These are phyloP conservation scores for Choiromyces venosus DNA, from an alignment of 495 filamentous ascomycete genomes.

Conservation along the genomic window DNA sequence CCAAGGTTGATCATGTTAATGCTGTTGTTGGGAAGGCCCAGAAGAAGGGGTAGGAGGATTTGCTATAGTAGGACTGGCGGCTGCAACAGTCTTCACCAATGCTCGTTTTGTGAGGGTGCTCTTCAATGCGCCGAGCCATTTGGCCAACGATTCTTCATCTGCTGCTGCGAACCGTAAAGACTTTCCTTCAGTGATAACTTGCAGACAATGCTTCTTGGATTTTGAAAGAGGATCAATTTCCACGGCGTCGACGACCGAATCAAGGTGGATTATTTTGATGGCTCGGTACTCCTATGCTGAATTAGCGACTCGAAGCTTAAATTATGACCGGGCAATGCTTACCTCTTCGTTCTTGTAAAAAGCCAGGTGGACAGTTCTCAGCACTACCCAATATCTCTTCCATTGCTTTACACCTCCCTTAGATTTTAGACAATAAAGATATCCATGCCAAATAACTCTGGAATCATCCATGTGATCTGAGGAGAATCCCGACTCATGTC, in stretches of 20 bases:
- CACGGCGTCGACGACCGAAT: conserved; percentile 79
- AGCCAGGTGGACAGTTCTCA: conserved; percentile 79
- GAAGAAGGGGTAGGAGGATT: background rate
- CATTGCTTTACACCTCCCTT: conserved; percentile 86
- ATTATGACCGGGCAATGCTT: conserved; percentile 12
- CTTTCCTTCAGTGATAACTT: conserved; percentile 92
- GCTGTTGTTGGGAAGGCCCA: background rate
- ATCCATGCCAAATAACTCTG: conserved; percentile 84
- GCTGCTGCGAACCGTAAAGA: conserved; percentile 78
- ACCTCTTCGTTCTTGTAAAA: conserved; percentile 87
- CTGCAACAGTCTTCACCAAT: conserved; percentile 15
- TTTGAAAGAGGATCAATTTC: conserved; percentile 83
- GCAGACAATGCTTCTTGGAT: conserved; percentile 79
- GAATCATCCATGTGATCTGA: conserved; percentile 48
- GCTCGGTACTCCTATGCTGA: conserved; percentile 70
- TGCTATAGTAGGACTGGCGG: background rate
- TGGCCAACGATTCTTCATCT: conserved; percentile 75
- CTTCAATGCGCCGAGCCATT: conserved; percentile 84
- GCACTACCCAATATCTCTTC: conserved; percentile 89
- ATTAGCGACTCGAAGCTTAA: conserved; percentile 9
- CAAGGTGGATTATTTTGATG: conserved; percentile 70
- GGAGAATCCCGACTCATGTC: conserved; percentile 39
- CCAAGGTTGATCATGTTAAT: background rate
- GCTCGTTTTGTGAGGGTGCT: conserved; percentile 66
- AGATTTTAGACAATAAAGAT: conserved; percentile 76